A percentile compares a stretch with the other conserved stretches of the same genome.
Conservation (phyloP, 306 rosid species). For the Herpetospermum pedunculosum region DNA sequence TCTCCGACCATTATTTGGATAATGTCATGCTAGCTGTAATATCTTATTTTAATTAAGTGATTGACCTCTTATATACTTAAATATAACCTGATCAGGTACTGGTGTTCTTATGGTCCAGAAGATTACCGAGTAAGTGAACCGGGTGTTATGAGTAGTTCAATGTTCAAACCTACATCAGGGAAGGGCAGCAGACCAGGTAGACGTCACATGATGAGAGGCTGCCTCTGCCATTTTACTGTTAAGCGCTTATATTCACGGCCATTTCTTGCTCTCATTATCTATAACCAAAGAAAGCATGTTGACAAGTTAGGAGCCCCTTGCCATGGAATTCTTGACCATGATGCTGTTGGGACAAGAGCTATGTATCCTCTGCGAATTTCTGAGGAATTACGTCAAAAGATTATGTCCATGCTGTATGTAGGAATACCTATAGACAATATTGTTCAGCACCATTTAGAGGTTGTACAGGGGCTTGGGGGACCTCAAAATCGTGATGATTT, state of each 20-base stretch:
- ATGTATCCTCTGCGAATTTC: constrained; percentile 83
- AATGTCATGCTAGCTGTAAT: background rate
- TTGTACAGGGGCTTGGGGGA: constrained; percentile 57
- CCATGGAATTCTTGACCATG: constrained; percentile 59
- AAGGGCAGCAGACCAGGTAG: constrained; percentile 83
- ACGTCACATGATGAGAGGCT: constrained; percentile 87
- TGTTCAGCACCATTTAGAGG: constrained; percentile 52
- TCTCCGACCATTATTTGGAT: background rate
- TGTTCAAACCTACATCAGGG: constrained; percentile 54
- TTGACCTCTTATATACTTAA: background rate
- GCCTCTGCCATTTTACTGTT: constrained; percentile 72
- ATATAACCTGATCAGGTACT: constrained; percentile 3
- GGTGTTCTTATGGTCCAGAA: constrained; percentile 93
- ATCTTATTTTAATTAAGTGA: background rate
- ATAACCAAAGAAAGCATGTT: constrained; percentile 59
- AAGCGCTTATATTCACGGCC: constrained; percentile 61
- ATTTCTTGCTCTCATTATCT: constrained; percentile 49
- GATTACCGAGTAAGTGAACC: constrained; percentile 52
- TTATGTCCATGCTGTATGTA: constrained; percentile 58
- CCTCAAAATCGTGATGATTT: constrained; percentile 70
- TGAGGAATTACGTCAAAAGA: constrained; percentile 69
- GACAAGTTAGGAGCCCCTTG: constrained; percentile 70
- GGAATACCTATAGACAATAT: constrained; percentile 58
- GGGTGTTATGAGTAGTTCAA: constrained; percentile 25
- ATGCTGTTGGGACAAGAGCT: constrained; percentile 80